Evolutionary conservation across 352 stramenopile genomes (phyloP), one percentile per base, ranked within the genome.

Genomic region (Globisporangium mamillatum): DNA sequence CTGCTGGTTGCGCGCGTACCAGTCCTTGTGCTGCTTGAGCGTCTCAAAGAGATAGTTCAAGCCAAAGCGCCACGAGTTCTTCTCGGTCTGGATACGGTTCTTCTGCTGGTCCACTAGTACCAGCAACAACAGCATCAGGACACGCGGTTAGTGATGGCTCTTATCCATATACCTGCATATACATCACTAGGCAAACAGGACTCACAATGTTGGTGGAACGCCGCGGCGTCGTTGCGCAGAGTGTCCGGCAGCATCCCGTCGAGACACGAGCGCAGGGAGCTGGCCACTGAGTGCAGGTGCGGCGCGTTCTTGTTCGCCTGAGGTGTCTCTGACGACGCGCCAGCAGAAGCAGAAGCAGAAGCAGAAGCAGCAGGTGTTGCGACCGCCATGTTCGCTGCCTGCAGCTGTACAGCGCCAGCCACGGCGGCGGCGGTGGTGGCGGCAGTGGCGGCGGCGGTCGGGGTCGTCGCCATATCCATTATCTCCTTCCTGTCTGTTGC

Each of bases 11-110:
- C 88, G 88, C 52, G 74, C 82, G 72, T 93, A 93, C 88, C 88
- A 95, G 63, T 95, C 88, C 69, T 94, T 94, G 71, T 95, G 88
- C 73, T 95, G 83, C 70, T 93, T 92, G 68, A 95, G 81, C 55
- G 88, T 93, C 77, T 95, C 88, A 62, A 95, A 94, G 32, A 95
- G 79, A 72, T 95, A 95, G 76, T 95, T 94, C 66, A 95, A 80
- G 4, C 88, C 86, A 64, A 93, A 94, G 50, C 87, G 87, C 88
- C 88, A 95, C 69, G 86, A 93, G 65, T 93, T 94, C 69, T 94
- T 94, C 69, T 95, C 86, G 0, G 81, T 79, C 67, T 90, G 86
- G 36, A 95, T 78, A 20, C 86, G 81, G 24, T 68, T 75, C 75
- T 90, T 90, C 59, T 95, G 88, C 55, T 86, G 76, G n/a, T 78